Evolutionary conservation across 2,329 filamentous ascomycete species (phyloP).

Genomic region (Aspergillus eucalypticola): DNA sequence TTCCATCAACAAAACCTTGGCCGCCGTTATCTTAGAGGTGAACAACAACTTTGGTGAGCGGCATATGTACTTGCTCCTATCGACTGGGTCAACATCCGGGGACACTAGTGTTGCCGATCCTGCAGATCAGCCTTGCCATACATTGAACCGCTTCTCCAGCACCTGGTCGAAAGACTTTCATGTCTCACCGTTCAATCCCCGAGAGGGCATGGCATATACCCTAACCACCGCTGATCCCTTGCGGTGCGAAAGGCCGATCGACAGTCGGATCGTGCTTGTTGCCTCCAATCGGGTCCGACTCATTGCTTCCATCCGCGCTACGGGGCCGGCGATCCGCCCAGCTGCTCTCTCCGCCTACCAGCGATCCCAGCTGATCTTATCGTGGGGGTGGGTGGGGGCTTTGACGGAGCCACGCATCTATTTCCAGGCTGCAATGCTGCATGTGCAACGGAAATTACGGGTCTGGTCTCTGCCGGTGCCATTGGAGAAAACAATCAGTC

Average conservation of each 20-base stretch:
- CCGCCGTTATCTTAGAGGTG: conserved; percentile 1
- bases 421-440: background rate
- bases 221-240: conserved; percentile 3
- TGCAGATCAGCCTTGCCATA: background rate
- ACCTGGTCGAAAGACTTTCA: conserved; percentile 9
- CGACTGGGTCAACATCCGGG: background rate
- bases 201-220: conserved; percentile 5
- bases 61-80: conserved; percentile 7
- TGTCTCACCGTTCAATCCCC: conserved; percentile 8
- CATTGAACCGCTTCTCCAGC: background rate
- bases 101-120: background rate
- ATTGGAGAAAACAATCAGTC: background rate
- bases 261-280: conserved; percentile 2
- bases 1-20: background rate
- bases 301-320: conserved; percentile 1
- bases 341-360: background rate
- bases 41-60: conserved; percentile 12
- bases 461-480: background rate
- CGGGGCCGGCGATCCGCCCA: background rate
- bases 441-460: background rate
- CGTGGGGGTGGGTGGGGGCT: conserved; percentile 1
- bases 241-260: background rate
- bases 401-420: conserved; percentile 1
- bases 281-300: background rate
- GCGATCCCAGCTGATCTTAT: background rate